Evolutionary conservation across 2,329 filamentous ascomycete genomes (phyloP), one percentile per base, ranked within the genome.

Genomic region (Penicillium sp.): DNA sequence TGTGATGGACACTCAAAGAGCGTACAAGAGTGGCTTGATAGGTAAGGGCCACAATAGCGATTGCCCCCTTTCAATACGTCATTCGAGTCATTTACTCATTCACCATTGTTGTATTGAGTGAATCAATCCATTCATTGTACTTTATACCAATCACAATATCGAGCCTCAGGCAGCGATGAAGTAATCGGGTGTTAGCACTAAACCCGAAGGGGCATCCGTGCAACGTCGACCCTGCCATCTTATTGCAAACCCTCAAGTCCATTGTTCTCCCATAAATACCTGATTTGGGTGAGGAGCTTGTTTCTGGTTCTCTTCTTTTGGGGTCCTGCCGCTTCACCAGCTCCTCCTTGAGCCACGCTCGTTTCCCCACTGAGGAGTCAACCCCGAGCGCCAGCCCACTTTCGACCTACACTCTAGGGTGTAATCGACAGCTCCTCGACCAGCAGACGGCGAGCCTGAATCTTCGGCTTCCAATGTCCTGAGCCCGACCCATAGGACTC

Each of bases 161-260:
- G 39, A 43, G 53, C 49, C 53, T 55, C 34, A 55, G 49, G 49
- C 44, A 24, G 31, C 52, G 46, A 54, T 54, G 52, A 54, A 54
- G 52, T 54, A 54, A 54, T 54, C 52, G 39, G 22, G 18, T 40
- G 34, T 54, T 32, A n/a, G 18, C 52, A 52, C 60, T 63, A 63
- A 44, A 36, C 60, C 55, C 29, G 38, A 63, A 62, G 24, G 22
- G 56, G 56, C 32, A 43, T 48, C n/a, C 50, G 52, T 58, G 55
- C 52, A 57, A 57, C 55, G 55, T 57, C 55, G 55, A 51, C 52
- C 55, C 52, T 57, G 55, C 51, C 54, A 54, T 57, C 49, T 55
- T 43, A 52, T 56, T 32, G 50, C 29, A 24, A 49, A 36, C 22
- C 50, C 11, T 51, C 45, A n/a, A 54, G 40, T 46, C 32, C 29